Evolutionary conservation across 139 green algal genomes (phyloP).

Genomic region (Chlamydomonas incerta): DNA sequence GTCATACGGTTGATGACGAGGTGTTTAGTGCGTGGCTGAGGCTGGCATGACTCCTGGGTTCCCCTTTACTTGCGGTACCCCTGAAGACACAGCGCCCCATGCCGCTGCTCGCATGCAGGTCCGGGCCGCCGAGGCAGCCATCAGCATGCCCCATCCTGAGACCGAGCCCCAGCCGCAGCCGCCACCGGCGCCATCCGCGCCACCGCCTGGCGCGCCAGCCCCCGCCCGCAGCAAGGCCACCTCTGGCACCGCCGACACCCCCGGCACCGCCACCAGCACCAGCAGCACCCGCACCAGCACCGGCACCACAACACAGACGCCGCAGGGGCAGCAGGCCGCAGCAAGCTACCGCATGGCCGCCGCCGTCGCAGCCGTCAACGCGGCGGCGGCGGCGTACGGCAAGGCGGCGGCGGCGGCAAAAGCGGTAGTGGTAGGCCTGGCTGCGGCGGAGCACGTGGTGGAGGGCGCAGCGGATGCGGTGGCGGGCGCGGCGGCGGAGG

Average conservation of each 20-base stretch:
- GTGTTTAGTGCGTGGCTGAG: no score
- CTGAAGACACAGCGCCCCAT: no score
- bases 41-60: no score
- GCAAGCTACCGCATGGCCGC: background rate
- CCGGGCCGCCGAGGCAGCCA: slow-evolving; percentile 14
- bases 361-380: background rate
- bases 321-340: no score
- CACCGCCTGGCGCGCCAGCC: no score
- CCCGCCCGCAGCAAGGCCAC: background rate
- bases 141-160: background rate
- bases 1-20: no score
- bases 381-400: background rate
- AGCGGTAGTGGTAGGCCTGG: background rate
- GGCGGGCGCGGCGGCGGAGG: background rate
- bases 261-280: no score
- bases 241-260: no score
- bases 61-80: no score
- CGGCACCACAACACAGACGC: no score
- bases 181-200: no score
- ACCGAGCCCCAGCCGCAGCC: background rate
- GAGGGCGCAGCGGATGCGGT: background rate
- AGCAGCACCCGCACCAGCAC: no score
- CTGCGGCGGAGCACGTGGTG: background rate
- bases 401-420: background rate
- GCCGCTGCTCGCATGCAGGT: background rate